phyloP scores from a whole-genome alignment of 2,329 filamentous ascomycete species.

The Torrubiellomyces zombiae region DNA sequence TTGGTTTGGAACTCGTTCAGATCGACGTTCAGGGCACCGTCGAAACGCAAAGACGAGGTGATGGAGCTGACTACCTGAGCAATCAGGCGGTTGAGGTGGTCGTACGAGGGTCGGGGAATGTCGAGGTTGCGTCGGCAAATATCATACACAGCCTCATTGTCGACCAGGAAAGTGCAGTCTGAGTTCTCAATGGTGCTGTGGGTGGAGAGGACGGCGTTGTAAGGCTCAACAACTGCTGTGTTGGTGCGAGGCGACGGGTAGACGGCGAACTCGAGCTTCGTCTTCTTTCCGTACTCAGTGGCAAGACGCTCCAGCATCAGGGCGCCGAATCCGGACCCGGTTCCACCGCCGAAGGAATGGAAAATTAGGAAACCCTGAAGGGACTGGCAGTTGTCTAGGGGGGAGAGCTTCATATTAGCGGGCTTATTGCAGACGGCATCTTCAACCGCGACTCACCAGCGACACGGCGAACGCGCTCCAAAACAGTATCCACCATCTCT shows the following conservation, averaged over 20 bases:
- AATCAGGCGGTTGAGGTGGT: constrained; percentile 58
- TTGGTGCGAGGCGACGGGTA: constrained; percentile 56
- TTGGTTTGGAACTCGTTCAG: constrained; percentile 68
- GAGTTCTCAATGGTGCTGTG: constrained; percentile 64
- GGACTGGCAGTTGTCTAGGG: constrained; percentile 53
- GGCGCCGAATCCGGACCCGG: constrained; percentile 55
- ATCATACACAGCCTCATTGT: constrained; percentile 61
- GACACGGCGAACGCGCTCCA: constrained; percentile 53
- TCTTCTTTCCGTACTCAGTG: constrained; percentile 63
- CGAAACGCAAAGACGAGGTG: constrained; percentile 55
- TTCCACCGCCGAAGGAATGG: constrained; percentile 60
- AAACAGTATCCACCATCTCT: constrained; percentile 56
- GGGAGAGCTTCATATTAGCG: constrained; percentile 7
- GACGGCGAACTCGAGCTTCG: constrained; percentile 58
- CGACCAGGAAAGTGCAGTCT: constrained; percentile 64
- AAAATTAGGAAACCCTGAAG: constrained; percentile 61
- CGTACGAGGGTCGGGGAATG: constrained; percentile 50
- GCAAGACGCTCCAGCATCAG: constrained; percentile 56
- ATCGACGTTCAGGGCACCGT: constrained; percentile 57
- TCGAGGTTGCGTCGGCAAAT: constrained; percentile 59
- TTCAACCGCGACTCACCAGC: constrained; percentile 31
- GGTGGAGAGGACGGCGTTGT: constrained; percentile 57
- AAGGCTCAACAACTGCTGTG: constrained; percentile 56
- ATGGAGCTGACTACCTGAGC: constrained; percentile 62
- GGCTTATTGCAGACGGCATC: background rate